Evolutionary conservation across 1,139 yeast genomes (phyloP), one percentile per base, ranked within the genome.

Genomic region (Saccharomycopsis hybrid): DNA sequence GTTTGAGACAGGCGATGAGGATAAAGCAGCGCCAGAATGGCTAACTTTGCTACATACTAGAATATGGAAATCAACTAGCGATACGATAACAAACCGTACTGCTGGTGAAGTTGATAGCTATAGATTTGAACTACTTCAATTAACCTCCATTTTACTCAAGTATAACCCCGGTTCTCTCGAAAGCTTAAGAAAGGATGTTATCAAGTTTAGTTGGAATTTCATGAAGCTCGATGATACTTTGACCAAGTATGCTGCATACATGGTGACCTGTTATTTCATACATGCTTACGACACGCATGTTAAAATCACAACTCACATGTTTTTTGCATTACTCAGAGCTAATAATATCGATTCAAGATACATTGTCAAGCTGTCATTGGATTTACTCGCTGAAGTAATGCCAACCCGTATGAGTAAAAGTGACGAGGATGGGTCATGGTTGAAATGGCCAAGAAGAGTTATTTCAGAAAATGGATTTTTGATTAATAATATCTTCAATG

Each of bases 151-250:
- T 47, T 67, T 92, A 43, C 77, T 90, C 39, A 83, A 82, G 60
- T 76, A 81, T 68, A 82, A 88, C 1, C 80, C 96, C 0, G 65
- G 69, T 1, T 38, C 32, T 18, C 32, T 48, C 11, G 48, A 32
- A 27, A 27, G 30, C 11, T 76, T 78, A 57, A 76, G 88, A 45
- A 92, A 89, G 60, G 96, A 89, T 59, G 79, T 92, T 43, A 87
- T 94, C 65, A 89, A 88, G 64, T 92, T 89, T 68, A 86, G 92
- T 58, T 94, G 99, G 99, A 86, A 87, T 58, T 87, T 82, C 60
- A 85, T 94, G 62, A 88, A 88, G 59, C 70, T 90, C 45, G 97
- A 90, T 57, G 99, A 94, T 62, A 79, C 82, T 52, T 79, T 89
- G 49, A 81, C 95, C 40, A 94, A 94, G 62, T 96, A 90, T 60